Conservation (phyloP, 225 moss, liverwort and hornwort species). For the Pseudisothecium myosuroides region DNA sequence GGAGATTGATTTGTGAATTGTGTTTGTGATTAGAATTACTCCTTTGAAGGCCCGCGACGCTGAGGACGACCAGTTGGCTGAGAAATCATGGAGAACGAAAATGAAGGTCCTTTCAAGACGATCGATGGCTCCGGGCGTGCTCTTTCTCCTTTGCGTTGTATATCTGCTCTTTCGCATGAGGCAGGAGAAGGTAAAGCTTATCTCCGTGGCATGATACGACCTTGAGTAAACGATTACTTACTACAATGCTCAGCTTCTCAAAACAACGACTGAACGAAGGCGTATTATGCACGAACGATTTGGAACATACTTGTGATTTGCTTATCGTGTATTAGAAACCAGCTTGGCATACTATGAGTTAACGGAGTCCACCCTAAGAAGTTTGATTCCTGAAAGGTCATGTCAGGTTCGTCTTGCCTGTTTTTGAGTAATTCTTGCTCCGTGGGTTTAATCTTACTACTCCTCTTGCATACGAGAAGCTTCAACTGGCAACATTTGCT, state of each 20-base stretch:
- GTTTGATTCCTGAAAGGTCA: neutral
- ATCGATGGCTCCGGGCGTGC: constrained; percentile 14
- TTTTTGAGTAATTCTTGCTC: neutral
- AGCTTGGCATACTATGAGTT: neutral
- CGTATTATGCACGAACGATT: neutral
- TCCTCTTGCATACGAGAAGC: neutral
- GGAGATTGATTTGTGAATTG: neutral
- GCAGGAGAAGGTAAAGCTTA: constrained; percentile 21
- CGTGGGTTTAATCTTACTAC: neutral
- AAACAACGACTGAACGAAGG: neutral
- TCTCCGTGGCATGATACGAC: constrained; percentile 12
- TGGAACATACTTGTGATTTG: neutral
- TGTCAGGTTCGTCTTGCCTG: neutral
- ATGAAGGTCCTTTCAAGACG: constrained; percentile 21
- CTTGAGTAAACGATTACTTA: neutral
- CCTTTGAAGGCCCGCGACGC: constrained; percentile 24
- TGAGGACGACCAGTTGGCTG: constrained; percentile 14
- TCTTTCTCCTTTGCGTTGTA: constrained; percentile 22
- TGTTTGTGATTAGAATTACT: constrained; percentile 15
- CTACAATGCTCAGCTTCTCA: neutral
- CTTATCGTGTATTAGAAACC: neutral
- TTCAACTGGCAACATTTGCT: neutral
- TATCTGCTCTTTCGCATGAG: constrained; percentile 25
- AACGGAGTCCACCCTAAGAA: neutral
- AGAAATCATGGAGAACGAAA: constrained; percentile 27